Evolutionary conservation across 139 green algal species (phyloP).

Genomic region (Micromonas commoda): DNA sequence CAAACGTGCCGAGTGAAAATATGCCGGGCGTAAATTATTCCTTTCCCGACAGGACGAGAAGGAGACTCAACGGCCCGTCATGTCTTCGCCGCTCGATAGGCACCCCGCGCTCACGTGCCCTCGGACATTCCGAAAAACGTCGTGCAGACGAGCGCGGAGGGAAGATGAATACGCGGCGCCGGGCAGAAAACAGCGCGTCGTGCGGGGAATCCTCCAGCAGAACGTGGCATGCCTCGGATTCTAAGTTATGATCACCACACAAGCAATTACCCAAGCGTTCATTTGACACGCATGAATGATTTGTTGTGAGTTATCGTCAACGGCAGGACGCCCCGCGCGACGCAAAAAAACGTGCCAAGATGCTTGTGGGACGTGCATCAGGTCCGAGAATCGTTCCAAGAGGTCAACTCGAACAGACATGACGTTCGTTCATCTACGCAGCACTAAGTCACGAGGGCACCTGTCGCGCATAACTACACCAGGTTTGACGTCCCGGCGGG

Average conservation of each 20-base stretch:
- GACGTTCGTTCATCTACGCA: neutral
- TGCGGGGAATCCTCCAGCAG: neutral
- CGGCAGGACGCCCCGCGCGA: neutral
- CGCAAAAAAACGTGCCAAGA: neutral
- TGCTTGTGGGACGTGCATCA: neutral
- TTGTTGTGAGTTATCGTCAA: constrained; percentile 7
- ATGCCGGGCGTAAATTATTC: neutral
- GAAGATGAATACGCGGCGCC: constrained; percentile 11
- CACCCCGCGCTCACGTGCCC: neutral
- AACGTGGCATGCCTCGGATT: neutral
- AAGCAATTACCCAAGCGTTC: constrained; percentile 14
- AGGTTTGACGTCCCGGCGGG: constrained; percentile 13
- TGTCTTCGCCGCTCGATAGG: neutral
- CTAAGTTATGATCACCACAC: constrained; percentile 2
- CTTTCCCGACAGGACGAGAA: neutral
- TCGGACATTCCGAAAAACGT: neutral
- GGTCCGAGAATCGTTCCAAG: neutral
- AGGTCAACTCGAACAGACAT: neutral
- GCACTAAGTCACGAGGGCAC: constrained; percentile 9
- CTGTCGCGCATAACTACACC: constrained; percentile 4
- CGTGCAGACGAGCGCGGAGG: neutral
- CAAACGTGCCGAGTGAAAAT: neutral
- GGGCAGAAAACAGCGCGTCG: neutral
- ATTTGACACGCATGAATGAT: constrained; percentile 30
- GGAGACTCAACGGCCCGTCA: neutral